Percentiles rank a stretch among this genome's conserved stretches.
phyloP scores from a whole-genome alignment of 2,329 filamentous ascomycete genomes.

The Hypoxylon rubiginosum region DNA sequence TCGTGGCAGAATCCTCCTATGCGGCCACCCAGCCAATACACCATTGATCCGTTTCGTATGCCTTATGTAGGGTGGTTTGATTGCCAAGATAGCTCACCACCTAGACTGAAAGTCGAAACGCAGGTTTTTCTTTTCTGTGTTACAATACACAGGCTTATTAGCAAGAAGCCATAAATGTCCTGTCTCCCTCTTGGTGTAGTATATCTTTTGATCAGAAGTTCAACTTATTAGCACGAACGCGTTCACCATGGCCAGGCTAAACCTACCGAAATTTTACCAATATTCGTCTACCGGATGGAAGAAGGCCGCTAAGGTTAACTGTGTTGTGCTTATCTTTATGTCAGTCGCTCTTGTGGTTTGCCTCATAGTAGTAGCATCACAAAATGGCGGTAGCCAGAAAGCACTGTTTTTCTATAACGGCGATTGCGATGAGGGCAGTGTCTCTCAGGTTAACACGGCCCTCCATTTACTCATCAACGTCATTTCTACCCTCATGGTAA shows the following conservation, averaged over 20 bases:
- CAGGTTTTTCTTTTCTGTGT: too few relatives aligned
- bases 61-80: too few relatives aligned
- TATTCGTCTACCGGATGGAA: conserved; percentile 36
- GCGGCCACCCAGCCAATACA: too few relatives aligned
- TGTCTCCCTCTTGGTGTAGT: too few relatives aligned
- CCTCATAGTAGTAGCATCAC: conserved; percentile 23
- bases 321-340: conserved; percentile 34
- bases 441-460: conserved; percentile 26
- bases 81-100: too few relatives aligned
- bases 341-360: conserved; percentile 27
- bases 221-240: not conserved
- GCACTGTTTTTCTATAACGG: conserved; percentile 39
- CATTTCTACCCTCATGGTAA: conserved; percentile 43
- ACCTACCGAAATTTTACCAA: not conserved
- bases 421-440: conserved; percentile 31
- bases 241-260: conserved; percentile 24
- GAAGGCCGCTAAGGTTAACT: conserved; percentile 42
- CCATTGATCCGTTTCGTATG: too few relatives aligned
- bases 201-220: too few relatives aligned
- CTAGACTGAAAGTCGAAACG: too few relatives aligned
- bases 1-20: too few relatives aligned
- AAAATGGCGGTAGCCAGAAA: conserved; percentile 22
- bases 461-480: conserved; percentile 44
- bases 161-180: too few relatives aligned
- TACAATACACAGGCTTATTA: too few relatives aligned